Conservation (phyloP, 371 early-diverging fungal species). For the Lichtheimia ramosa region DNA sequence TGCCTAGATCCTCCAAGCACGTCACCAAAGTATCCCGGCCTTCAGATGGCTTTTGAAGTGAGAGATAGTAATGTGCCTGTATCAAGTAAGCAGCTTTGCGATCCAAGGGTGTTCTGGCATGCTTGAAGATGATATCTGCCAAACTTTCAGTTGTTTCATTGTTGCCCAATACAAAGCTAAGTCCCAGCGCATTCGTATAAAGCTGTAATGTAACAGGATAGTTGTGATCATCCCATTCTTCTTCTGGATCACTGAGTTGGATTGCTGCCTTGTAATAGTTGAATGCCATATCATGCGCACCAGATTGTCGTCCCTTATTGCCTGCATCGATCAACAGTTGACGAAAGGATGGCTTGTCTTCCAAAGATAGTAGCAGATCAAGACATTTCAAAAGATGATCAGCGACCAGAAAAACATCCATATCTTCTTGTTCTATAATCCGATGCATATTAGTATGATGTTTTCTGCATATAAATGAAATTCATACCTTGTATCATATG, state of each 20-base stretch:
- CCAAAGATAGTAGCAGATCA: slow-evolving; percentile 14
- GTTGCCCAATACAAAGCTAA: slow-evolving; percentile 42
- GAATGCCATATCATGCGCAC: slow-evolving; percentile 43
- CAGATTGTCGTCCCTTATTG: slow-evolving; percentile 34
- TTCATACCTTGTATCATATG: slow-evolving; percentile 21
- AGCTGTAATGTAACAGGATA: slow-evolving; percentile 28
- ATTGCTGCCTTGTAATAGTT: slow-evolving; percentile 35
- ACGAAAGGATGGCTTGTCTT: slow-evolving; percentile 24
- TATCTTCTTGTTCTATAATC: slow-evolving; percentile 14
- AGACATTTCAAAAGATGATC: slow-evolving; percentile 44
- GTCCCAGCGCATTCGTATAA: slow-evolving; percentile 30
- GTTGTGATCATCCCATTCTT: slow-evolving; percentile 22
- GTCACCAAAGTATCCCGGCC: slow-evolving; percentile 20
- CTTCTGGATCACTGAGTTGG: slow-evolving; percentile 8
- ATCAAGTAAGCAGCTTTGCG: slow-evolving; percentile 38
- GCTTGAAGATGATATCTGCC: slow-evolving; percentile 24
- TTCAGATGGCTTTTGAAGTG: slow-evolving; percentile 34
- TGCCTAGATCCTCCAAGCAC: slow-evolving; percentile 33
- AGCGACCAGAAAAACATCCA: slow-evolving; percentile 30
- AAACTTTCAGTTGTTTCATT: slow-evolving; percentile 26
- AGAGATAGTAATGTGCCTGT: slow-evolving; percentile 34
- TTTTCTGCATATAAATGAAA: not conserved
- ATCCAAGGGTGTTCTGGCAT: slow-evolving; percentile 33
- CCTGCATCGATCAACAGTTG: slow-evolving; percentile 37
- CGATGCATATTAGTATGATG: not conserved